A percentile compares a stretch with the other conserved stretches of the same genome.
Conservation (phyloP, 2,329 filamentous ascomycete genomes). For the Stachybotrys chlorohalonatus region DNA sequence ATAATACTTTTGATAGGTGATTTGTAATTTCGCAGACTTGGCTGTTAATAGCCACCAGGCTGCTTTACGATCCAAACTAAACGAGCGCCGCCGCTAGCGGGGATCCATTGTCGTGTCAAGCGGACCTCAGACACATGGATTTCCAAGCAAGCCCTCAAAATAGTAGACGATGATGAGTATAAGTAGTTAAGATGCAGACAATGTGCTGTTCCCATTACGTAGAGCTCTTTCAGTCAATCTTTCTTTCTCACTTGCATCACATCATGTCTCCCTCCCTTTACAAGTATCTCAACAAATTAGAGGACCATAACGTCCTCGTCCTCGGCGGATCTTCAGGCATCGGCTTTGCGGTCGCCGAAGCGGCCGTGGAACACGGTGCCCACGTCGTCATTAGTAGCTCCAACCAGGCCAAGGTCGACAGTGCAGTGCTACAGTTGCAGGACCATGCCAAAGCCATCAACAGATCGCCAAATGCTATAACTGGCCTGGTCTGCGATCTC, state of each 20-base stretch:
- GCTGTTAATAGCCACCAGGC: not conserved
- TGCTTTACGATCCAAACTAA: not conserved
- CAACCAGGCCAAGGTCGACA: constrained; percentile 35
- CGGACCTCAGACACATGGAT: not conserved
- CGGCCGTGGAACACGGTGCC: constrained; percentile 43
- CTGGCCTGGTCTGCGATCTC: constrained; percentile 13
- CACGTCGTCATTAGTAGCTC: constrained; percentile 53
- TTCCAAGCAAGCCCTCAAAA: not conserved
- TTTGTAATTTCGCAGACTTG: not conserved
- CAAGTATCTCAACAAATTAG: constrained; percentile 24
- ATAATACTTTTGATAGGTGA: not conserved
- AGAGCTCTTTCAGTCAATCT: not conserved
- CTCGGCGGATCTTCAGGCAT: constrained; percentile 57
- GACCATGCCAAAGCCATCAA: constrained; percentile 22
- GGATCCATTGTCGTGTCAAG: not conserved
- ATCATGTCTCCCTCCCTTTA: constrained; percentile 6
- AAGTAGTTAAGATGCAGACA: not conserved
- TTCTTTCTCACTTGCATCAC: not conserved
- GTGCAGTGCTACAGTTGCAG: constrained; percentile 33
- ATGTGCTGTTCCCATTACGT: not conserved
- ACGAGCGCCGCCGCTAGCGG: not conserved
- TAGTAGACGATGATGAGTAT: not conserved
- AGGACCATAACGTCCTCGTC: constrained; percentile 39
- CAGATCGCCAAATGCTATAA: constrained; percentile 15
- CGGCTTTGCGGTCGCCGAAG: constrained; percentile 51